A percentile compares a stretch with the other conserved stretches of the same genome.
Evolutionary conservation across 2,329 filamentous ascomycete genomes (phyloP).

Genomic region (Knufia petricola): DNA sequence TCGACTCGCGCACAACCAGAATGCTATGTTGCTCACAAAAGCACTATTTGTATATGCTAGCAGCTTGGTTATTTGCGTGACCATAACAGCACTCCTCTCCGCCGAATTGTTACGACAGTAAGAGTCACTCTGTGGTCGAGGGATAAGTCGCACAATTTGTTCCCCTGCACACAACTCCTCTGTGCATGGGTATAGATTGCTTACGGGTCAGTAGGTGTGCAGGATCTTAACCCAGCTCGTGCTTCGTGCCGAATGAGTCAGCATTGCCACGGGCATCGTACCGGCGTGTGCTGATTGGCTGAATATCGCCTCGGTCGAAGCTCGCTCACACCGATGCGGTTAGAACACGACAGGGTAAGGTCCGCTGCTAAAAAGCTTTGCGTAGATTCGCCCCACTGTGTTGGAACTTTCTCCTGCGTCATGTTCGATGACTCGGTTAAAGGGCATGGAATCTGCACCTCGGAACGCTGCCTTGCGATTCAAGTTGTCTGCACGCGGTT

Average conservation of each 20-base stretch:
- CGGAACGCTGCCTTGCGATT: too few species aligned
- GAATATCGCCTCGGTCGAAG: not conserved
- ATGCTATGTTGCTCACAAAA: too few species aligned
- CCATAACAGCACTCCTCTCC: too few species aligned
- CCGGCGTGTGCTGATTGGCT: not conserved
- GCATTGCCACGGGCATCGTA: not conserved
- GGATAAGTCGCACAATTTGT: not conserved
- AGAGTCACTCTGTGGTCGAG: too few species aligned
- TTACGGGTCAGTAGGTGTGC: not conserved
- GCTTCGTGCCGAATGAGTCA: too few species aligned
- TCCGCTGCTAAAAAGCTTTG: not conserved
- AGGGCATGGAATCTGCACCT: constrained; percentile 1
- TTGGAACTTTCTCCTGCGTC: not conserved
- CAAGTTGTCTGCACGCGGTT: not conserved
- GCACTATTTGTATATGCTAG: too few species aligned
- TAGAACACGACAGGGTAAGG: too few species aligned
- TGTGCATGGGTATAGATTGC: not conserved
- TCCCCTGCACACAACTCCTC: not conserved
- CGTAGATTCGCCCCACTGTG: not conserved
- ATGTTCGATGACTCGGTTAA: not conserved
- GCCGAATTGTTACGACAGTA: too few species aligned
- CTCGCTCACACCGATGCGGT: too few species aligned
- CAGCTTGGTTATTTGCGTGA: too few species aligned
- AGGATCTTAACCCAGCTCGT: not conserved
- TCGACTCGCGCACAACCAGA: too few species aligned